phyloP scores from a whole-genome alignment of 2,329 filamentous ascomycete genomes.

The Fusarium coicis region DNA sequence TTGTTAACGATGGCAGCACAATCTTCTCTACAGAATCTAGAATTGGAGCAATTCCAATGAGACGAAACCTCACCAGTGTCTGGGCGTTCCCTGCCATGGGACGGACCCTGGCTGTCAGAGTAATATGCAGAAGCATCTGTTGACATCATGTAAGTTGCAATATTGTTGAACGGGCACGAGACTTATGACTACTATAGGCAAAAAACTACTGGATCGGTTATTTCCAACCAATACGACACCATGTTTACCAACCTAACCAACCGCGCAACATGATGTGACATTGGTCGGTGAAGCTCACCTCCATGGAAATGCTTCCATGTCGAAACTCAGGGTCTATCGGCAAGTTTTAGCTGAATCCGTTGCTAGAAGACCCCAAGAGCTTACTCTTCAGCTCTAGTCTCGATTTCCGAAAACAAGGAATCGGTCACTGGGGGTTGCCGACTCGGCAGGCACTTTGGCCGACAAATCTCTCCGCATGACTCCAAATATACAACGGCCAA shows the following conservation, averaged over 20 bases:
- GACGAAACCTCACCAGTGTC: background rate
- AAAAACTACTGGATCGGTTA: background rate
- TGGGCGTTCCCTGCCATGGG: background rate
- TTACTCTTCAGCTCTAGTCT: background rate
- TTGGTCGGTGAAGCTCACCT: background rate
- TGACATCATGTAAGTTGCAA: background rate
- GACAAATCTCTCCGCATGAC: background rate
- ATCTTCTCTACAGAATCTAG: rapidly evolving
- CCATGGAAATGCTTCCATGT: background rate
- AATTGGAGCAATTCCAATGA: background rate
- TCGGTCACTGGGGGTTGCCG: background rate
- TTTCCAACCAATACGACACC: background rate
- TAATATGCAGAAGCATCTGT: background rate
- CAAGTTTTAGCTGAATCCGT: background rate
- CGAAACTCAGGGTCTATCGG: background rate
- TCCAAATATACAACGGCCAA: background rate
- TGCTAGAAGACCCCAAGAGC: background rate
- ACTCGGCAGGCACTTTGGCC: background rate
- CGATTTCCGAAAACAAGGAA: background rate
- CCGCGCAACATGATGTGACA: background rate
- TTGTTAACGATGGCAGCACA: background rate
- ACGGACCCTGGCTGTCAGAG: background rate
- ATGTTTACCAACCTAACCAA: background rate
- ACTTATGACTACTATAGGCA: background rate
- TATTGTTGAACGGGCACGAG: background rate